phyloP scores from a whole-genome alignment of 495 filamentous ascomycete species.

The Hypomontagnella submonticulosa region DNA sequence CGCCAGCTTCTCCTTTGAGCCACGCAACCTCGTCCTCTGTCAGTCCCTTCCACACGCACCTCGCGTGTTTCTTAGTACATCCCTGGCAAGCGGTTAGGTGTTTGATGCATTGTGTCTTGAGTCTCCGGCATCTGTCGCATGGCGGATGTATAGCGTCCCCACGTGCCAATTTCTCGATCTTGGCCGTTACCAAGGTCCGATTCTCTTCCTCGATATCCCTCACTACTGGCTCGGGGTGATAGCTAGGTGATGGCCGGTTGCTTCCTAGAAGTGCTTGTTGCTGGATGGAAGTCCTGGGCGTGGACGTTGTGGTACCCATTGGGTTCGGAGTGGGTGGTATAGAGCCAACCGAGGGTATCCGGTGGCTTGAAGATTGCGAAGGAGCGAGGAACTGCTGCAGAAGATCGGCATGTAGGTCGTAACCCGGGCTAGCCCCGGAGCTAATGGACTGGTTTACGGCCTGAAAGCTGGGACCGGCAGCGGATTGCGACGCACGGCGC shows the following conservation, averaged over 20 bases:
- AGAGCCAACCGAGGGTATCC: slow-evolving; percentile 43
- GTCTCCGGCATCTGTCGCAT: slow-evolving; percentile 82
- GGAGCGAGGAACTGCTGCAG: slow-evolving; percentile 55
- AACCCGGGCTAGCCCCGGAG: slow-evolving; percentile 42
- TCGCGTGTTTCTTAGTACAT: slow-evolving; percentile 89
- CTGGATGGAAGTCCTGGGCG: slow-evolving; percentile 44
- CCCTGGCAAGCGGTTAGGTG: slow-evolving; percentile 86
- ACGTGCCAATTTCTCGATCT: slow-evolving; percentile 78
- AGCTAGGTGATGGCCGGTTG: slow-evolving; percentile 47
- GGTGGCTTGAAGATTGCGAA: slow-evolving; percentile 39
- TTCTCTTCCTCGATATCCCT: slow-evolving; percentile 49
- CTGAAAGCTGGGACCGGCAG: slow-evolving; percentile 41
- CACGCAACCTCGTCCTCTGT: slow-evolving; percentile 71
- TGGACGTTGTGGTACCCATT: slow-evolving; percentile 43
- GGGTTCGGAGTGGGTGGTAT: slow-evolving; percentile 47
- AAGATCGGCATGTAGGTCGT: slow-evolving; percentile 55
- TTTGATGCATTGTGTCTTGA: slow-evolving; percentile 84
- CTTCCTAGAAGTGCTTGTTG: slow-evolving; percentile 40
- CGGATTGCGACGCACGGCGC: slow-evolving; percentile 45
- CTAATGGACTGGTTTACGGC: slow-evolving; percentile 40
- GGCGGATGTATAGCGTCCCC: slow-evolving; percentile 80
- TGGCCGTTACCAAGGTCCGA: slow-evolving; percentile 73
- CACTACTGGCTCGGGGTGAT: slow-evolving; percentile 34
- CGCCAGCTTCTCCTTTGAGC: slow-evolving; percentile 43
- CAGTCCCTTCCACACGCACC: slow-evolving; percentile 83